Conservation (phyloP, 169 alveolate species). For the Plasmodium fragile region DNA sequence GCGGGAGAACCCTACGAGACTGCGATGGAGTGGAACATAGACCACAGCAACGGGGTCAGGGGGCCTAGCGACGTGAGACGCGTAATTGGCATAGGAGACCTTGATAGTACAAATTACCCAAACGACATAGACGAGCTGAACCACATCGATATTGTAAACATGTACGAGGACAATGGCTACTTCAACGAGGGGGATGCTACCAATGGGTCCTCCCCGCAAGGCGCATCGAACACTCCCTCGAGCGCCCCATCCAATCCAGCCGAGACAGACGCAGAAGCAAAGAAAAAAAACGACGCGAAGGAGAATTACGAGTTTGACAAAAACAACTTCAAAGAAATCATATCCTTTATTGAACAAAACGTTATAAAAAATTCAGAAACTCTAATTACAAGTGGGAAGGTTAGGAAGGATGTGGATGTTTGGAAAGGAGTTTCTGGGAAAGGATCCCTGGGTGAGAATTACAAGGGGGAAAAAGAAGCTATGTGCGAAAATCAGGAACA, state of each 20-base stretch:
- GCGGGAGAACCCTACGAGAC: not conserved
- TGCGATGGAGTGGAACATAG: not conserved
- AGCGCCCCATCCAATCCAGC: not conserved
- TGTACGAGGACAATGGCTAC: slow-evolving; percentile 25
- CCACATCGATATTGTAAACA: slow-evolving; percentile 47
- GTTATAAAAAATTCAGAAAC: slow-evolving; percentile 51
- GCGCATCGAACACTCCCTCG: not conserved
- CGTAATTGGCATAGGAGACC: not conserved
- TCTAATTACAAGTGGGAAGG: not conserved
- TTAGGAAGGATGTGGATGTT: not conserved
- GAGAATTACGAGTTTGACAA: slow-evolving; percentile 21
- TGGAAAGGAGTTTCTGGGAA: not conserved
- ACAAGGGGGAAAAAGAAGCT: not conserved
- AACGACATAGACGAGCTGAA: slow-evolving; percentile 30
- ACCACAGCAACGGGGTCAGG: not conserved
- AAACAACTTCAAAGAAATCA: slow-evolving; percentile 45
- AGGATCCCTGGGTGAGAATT: not conserved
- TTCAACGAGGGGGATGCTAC: slow-evolving; percentile 2
- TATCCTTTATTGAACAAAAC: slow-evolving; percentile 59
- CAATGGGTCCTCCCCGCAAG: not conserved
- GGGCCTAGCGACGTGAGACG: not conserved
- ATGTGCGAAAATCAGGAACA: not conserved
- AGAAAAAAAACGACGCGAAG: not conserved
- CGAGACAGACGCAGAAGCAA: not conserved
- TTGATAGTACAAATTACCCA: too few species aligned